A percentile compares a stretch with the other conserved stretches of the same genome.
These are phyloP conservation scores for Sutorius australiensis DNA, from an alignment of 768 basidiomycete species.

Conservation along the genomic window DNA sequence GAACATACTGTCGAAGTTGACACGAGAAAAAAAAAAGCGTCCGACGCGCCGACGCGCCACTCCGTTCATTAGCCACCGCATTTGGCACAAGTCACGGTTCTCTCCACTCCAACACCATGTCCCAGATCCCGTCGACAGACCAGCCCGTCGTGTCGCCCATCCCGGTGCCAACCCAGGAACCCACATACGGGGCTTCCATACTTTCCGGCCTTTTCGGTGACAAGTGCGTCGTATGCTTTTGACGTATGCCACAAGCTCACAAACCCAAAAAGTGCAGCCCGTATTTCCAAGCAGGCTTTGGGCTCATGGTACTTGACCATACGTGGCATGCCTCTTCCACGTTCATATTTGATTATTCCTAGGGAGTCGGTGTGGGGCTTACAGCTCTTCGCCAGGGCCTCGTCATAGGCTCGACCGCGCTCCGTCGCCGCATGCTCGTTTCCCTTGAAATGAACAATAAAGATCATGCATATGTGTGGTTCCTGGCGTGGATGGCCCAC, in stretches of 20 bases:
- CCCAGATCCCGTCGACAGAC: neutral
- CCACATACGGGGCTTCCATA: conserved; percentile 26
- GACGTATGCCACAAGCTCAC: conserved; percentile 11
- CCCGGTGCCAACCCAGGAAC: conserved; percentile 6
- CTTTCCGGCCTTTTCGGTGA: conserved; percentile 47
- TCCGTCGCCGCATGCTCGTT: conserved; percentile 88
- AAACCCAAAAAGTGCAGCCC: conserved; percentile 62
- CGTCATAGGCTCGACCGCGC: conserved; percentile 64
- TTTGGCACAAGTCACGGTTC: neutral
- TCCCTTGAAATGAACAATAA: conserved; percentile 95
- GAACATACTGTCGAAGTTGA: conserved; percentile 30
- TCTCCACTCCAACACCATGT: neutral
- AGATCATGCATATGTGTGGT: conserved; percentile 94
- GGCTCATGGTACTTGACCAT: conserved; percentile 72
- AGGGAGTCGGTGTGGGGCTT: conserved; percentile 91
- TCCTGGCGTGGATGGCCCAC: conserved; percentile 91
- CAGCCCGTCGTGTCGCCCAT: neutral
- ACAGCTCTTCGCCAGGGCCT: conserved; percentile 69
- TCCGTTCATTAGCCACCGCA: conserved; percentile 18
- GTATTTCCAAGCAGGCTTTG: conserved; percentile 97
- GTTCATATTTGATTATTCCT: conserved; percentile 3
- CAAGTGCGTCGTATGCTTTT: conserved; percentile 53
- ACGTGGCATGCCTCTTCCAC: neutral
- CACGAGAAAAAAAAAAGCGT: conserved; percentile 6
- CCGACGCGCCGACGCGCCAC: conserved; percentile 30